Base-by-base conservation (phyloP, 495 filamentous ascomycete species). In the Aspergillus heteromorphus region DNA sequence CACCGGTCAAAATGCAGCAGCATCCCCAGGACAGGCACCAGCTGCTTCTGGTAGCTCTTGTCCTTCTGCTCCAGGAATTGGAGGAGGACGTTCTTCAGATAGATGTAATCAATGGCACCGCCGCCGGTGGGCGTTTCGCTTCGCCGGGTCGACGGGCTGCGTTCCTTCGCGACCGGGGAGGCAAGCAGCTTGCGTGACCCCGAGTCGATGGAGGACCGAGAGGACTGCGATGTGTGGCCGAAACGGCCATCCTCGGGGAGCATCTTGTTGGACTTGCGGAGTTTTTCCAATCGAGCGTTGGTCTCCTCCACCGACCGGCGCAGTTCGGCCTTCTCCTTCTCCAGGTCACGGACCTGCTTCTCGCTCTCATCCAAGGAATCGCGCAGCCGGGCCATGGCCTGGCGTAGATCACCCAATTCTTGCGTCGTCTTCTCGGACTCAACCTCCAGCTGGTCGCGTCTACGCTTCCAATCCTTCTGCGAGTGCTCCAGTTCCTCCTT, bases 21-120 rank as follows among this genome's bases (percentile, higher is more conserved):
- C 83, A 89, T 92, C 45, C 88, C 91, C 45, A 98, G 68, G 11
- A 96, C 91, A 13, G 92, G 93, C 20, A 98, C 87, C 48, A 98
- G 77, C 76, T 96, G 91, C 65, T 86, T 82, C 67, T 95, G 87
- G 55, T 91, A 81, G 66, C 83, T 90, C 73, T 92, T 95, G 63
- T 98, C 93, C 73, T 85, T 89, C 66, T 93, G 88, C 76, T 97
- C 91, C 65, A 98, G 68, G 62, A 98, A 97, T 69, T 97, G 92
- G 40, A 97, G 71, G 20, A 98, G 78, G 34, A 98, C 90, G 29
- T 95, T 97, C 76, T 97, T 97, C 54, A 98, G 67, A 66, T 98
- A 98, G 62, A 90, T 83, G 56, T 86, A 87, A 67, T 98, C 88
- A 49, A 85, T 78, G 40, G 70, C 58, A 3, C 59, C 61, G 19